Conservation (phyloP, 2,329 filamentous ascomycete species). For the Clonostachys solani region DNA sequence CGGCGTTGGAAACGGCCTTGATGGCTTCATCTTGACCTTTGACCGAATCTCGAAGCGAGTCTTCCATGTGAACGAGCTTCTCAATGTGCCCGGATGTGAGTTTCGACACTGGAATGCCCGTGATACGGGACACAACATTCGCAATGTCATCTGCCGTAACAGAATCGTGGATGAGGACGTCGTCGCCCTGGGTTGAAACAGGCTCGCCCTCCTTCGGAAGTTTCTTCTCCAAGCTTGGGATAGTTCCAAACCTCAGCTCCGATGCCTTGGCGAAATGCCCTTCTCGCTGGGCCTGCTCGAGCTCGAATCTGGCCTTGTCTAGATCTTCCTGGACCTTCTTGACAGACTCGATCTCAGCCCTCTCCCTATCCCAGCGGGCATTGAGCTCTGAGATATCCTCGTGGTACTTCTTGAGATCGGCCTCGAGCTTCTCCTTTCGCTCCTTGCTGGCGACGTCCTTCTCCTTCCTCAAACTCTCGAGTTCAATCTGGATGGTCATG, state of each 20-base stretch:
- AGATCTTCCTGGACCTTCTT: constrained; percentile 87
- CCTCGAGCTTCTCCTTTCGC: constrained; percentile 79
- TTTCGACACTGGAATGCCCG: constrained; percentile 89
- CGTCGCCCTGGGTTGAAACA: constrained; percentile 22
- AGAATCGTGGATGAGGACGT: constrained; percentile 78
- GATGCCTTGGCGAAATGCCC: constrained; percentile 90
- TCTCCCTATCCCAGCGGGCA: constrained; percentile 86
- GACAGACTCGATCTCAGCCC: constrained; percentile 77
- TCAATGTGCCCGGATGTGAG: constrained; percentile 91
- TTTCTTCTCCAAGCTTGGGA: constrained; percentile 75
- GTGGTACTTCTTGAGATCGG: constrained; percentile 70
- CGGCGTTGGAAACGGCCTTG: constrained; percentile 84
- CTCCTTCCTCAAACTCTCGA: constrained; percentile 92
- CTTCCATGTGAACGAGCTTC: constrained; percentile 94
- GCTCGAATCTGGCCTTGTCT: constrained; percentile 77
- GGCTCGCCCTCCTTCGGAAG: constrained; percentile 69
- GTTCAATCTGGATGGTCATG: constrained; percentile 95
- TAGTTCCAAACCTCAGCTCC: constrained; percentile 83
- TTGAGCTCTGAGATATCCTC: constrained; percentile 72
- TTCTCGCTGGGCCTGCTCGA: constrained; percentile 82
- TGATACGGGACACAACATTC: constrained; percentile 82
- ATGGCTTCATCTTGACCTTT: constrained; percentile 94
- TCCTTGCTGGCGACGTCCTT: constrained; percentile 87
- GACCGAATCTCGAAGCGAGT: constrained; percentile 76
- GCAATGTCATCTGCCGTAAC: constrained; percentile 97